phyloP scores from a whole-genome alignment of 2,329 filamentous ascomycete species.

The Ophiostoma himal-ulmi region DNA sequence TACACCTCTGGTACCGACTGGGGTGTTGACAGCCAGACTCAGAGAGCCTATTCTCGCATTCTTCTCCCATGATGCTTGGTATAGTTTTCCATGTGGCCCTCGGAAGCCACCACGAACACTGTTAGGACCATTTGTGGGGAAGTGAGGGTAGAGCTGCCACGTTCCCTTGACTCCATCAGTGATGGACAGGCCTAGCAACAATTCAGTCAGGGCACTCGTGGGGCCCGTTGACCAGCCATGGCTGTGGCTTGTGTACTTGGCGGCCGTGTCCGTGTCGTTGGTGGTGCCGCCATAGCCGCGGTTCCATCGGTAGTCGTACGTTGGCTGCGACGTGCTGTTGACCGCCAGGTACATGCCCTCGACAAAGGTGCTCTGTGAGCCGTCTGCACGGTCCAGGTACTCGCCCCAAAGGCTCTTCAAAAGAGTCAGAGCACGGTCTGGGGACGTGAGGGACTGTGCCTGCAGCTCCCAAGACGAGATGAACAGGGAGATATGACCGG shows the following conservation, averaged over 20 bases:
- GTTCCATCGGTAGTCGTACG: conserved; percentile 52
- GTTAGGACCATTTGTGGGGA: background rate
- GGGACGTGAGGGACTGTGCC: conserved; percentile 46
- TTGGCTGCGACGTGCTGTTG: conserved; percentile 30
- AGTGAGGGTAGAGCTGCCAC: conserved; percentile 26
- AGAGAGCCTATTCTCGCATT: background rate
- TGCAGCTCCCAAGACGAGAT: conserved; percentile 55
- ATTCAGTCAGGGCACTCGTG: conserved; percentile 41
- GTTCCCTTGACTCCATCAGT: conserved; percentile 16
- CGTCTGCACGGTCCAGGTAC: conserved; percentile 52
- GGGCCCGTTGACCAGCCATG: conserved; percentile 48
- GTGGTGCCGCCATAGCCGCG: conserved; percentile 50
- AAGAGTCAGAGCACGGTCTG: conserved; percentile 49
- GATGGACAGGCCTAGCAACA: conserved; percentile 40
- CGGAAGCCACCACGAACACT: background rate
- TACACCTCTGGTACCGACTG: background rate
- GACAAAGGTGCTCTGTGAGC: conserved; percentile 53
- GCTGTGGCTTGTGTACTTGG: conserved; percentile 42
- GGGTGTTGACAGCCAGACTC: background rate
- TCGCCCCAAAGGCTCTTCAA: conserved; percentile 55
- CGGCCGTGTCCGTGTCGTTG: conserved; percentile 17
- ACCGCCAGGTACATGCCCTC: conserved; percentile 47
- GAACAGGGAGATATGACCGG: conserved; percentile 53
- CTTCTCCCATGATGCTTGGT: background rate
- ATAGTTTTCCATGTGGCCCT: background rate